Conservation (phyloP, 805 yeast species). For the Zygoascus biomembranicola region DNA sequence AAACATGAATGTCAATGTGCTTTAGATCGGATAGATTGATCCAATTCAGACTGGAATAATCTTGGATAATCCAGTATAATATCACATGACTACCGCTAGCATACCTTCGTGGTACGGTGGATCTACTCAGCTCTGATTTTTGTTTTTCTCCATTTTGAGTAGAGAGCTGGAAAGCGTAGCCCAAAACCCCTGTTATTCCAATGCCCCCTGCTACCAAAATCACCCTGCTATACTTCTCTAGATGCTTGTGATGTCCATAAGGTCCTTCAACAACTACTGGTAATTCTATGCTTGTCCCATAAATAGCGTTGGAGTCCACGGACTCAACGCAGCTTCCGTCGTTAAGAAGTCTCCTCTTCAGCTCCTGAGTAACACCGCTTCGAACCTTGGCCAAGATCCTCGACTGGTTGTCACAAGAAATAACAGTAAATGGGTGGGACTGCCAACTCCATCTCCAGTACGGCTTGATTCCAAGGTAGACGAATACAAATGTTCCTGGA, state of each 20-base stretch:
- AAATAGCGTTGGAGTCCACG: background rate
- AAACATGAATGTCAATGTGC: background rate
- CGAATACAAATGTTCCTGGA: constrained; percentile 51
- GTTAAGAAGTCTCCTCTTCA: background rate
- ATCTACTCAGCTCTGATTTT: too few relatives aligned
- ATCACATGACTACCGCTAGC: background rate
- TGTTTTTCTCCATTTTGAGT: too few relatives aligned
- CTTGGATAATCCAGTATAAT: background rate
- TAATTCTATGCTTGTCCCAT: constrained; percentile 4
- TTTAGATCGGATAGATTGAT: background rate
- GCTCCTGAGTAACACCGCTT: constrained; percentile 14
- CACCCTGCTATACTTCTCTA: constrained; percentile 44
- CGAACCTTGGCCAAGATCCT: constrained; percentile 10
- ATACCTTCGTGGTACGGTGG: too few relatives aligned
- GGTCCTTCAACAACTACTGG: constrained; percentile 53
- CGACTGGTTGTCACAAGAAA: too few relatives aligned
- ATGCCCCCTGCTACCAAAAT: constrained; percentile 67
- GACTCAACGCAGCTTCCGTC: background rate
- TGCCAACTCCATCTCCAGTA: constrained; percentile 43
- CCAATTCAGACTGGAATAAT: background rate
- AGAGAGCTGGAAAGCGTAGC: background rate
- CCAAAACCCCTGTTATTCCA: constrained; percentile 59
- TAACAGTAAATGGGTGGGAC: constrained; percentile 60
- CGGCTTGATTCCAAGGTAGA: constrained; percentile 41
- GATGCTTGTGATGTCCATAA: constrained; percentile 49